Conservation (phyloP, 2,329 filamentous ascomycete species). For the Blastomyces percursus region DNA sequence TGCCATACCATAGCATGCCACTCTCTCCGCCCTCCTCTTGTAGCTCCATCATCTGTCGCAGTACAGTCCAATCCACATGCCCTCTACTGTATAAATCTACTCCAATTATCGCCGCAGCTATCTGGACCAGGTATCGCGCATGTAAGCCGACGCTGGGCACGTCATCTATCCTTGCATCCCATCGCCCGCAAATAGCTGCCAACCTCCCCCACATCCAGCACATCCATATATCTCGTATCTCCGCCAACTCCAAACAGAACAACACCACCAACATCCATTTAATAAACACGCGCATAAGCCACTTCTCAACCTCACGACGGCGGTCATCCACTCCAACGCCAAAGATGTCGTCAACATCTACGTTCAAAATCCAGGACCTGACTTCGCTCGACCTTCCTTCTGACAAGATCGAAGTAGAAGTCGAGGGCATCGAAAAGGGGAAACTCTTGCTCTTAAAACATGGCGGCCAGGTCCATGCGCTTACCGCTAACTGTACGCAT, state of each 20-base stretch:
- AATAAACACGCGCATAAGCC: neutral
- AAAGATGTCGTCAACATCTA: constrained; percentile 16
- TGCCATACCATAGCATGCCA: neutral
- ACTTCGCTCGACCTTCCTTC: constrained; percentile 43
- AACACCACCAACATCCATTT: neutral
- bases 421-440: constrained; percentile 75
- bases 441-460: constrained; percentile 81
- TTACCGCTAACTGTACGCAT: constrained; percentile 76
- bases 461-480: constrained; percentile 62
- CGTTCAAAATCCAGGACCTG: constrained; percentile 58
- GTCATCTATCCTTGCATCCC: neutral
- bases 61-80: neutral
- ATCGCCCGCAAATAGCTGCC: neutral
- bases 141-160: neutral
- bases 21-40: neutral
- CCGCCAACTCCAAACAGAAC: neutral
- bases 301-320: constrained; percentile 1
- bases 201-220: neutral
- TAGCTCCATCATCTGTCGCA: neutral
- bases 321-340: neutral
- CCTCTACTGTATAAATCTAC: no score
- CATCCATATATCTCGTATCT: neutral
- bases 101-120: neutral
- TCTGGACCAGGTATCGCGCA: neutral
- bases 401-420: constrained; percentile 75